These are phyloP conservation scores for Paratinospora sagittata DNA, from an alignment of 164 flowering plant species.

Conservation along the genomic window DNA sequence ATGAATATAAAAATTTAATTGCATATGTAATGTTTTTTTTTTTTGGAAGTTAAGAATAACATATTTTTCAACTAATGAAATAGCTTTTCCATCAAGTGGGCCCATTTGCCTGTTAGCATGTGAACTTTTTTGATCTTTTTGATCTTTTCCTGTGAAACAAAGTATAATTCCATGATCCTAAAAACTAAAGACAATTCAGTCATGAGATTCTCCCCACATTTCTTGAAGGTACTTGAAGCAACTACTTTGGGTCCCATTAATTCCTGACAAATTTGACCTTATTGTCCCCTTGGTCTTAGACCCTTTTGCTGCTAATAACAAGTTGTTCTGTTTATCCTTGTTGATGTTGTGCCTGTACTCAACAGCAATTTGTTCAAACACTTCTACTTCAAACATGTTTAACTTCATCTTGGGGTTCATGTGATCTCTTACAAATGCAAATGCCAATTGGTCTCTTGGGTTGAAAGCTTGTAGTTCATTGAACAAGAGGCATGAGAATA, in stretches of 20 bases:
- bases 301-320: too few species aligned
- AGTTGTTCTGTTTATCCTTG: constrained; percentile 7
- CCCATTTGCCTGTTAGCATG: too few species aligned
- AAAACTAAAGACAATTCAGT: constrained; percentile 17
- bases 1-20: too few species aligned
- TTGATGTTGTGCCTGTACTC: constrained; percentile 84
- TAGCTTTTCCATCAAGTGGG: too few species aligned
- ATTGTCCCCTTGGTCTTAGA: constrained; percentile 24
- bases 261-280: constrained; percentile 15
- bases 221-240: constrained; percentile 43
- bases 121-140: too few species aligned
- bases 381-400: constrained; percentile 88
- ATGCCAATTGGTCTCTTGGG: constrained; percentile 88
- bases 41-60: too few species aligned
- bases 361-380: constrained; percentile 66
- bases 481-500: constrained; percentile 85
- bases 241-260: constrained; percentile 25
- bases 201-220: constrained; percentile 63
- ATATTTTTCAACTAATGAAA: too few species aligned
- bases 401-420: constrained; percentile 64
- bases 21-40: too few species aligned
- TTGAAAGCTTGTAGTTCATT: constrained; percentile 88
- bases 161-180: too few species aligned
- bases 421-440: constrained; percentile 77
- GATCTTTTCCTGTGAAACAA: too few species aligned